Conservation (phyloP, 306 rosid genomes). For the Coriaria nepalensis region DNA sequence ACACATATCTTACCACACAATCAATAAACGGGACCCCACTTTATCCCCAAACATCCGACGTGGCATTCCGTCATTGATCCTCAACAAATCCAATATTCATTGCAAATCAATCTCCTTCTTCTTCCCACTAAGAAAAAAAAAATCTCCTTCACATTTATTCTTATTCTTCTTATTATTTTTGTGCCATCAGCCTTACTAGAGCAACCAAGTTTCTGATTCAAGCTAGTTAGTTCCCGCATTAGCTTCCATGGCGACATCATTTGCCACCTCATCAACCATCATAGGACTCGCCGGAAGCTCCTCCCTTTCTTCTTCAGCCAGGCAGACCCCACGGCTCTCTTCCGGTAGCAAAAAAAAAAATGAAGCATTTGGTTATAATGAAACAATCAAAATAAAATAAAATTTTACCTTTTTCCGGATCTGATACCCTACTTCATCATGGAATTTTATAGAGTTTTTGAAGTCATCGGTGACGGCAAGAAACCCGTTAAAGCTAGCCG, state of each 20-base stretch:
- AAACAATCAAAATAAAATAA: not conserved
- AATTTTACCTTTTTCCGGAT: not conserved
- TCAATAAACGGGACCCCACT: slow-evolving; percentile 20
- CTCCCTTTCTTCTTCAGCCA: slow-evolving; percentile 23
- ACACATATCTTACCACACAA: too few species aligned
- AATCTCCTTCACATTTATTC: slow-evolving; percentile 12
- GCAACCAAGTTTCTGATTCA: not conserved
- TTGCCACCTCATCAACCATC: slow-evolving; percentile 47
- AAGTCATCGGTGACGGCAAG: slow-evolving; percentile 29
- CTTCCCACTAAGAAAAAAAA: not conserved
- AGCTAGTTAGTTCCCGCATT: slow-evolving; percentile 8
- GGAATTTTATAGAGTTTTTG: slow-evolving; percentile 36
- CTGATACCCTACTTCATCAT: too few species aligned
- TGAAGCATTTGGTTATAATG: too few species aligned
- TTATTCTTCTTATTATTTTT: not conserved
- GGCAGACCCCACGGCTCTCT: slow-evolving; percentile 27
- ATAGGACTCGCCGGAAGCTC: slow-evolving; percentile 34
- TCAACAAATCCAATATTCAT: slow-evolving; percentile 12
- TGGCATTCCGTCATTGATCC: slow-evolving; percentile 52
- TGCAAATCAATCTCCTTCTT: slow-evolving; percentile 29
- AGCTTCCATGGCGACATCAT: slow-evolving; percentile 41
- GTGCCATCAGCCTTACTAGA: not conserved
- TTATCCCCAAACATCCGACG: slow-evolving; percentile 36
- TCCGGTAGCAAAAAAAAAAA: slow-evolving; percentile 19
- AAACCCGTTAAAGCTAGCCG: slow-evolving; percentile 43